These are phyloP conservation scores for Piper longum DNA, from an alignment of 164 flowering plant genomes.

Conservation along the genomic window DNA sequence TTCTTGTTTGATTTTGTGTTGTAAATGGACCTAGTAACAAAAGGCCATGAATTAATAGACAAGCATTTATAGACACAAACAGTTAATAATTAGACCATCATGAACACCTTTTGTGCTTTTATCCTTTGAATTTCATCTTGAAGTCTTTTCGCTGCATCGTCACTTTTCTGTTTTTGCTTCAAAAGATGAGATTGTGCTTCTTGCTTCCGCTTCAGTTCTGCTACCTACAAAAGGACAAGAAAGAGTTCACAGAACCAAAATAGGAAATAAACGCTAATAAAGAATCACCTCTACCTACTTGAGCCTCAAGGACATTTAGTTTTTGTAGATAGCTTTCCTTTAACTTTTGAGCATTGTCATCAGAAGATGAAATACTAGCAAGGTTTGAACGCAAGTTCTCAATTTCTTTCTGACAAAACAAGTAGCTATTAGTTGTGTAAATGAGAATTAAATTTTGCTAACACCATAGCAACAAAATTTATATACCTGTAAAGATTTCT, in stretches of 20 bases:
- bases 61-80: background rate
- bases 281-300: constrained; percentile 29
- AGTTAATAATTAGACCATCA: background rate
- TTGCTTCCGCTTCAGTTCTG: constrained; percentile 90
- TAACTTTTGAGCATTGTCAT: constrained; percentile 75
- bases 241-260: background rate
- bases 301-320: constrained; percentile 69
- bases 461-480: background rate
- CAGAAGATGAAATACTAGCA: constrained; percentile 61
- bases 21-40: constrained; percentile 68
- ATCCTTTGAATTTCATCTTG: constrained; percentile 97
- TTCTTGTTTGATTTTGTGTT: constrained; percentile 96
- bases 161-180: constrained; percentile 94
- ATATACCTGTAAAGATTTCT: constrained; percentile 54
- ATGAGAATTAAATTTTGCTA: background rate
- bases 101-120: constrained; percentile 72
- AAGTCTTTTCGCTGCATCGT: constrained; percentile 83
- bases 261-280: background rate
- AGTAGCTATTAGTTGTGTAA: background rate
- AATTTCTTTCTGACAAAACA: constrained; percentile 66
- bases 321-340: constrained; percentile 91
- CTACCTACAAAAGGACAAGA: constrained; percentile 39
- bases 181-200: constrained; percentile 92
- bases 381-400: constrained; percentile 58
- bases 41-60: background rate